Evolutionary conservation across 768 basidiomycete genomes (phyloP), one percentile per base, ranked within the genome.

Genomic region (Pisolithus albus): DNA sequence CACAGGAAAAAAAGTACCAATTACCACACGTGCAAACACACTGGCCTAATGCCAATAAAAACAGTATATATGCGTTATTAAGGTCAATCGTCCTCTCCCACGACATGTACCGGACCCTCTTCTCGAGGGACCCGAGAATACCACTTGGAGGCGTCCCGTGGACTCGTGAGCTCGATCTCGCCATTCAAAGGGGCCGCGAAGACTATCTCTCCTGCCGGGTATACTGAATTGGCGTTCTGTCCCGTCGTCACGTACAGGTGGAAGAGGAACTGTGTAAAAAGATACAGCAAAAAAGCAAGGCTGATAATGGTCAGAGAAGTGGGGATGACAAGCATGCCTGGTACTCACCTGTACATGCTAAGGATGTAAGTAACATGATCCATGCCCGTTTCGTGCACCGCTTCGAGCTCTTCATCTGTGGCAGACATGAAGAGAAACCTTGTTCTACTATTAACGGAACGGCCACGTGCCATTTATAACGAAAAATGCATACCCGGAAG

Each of bases 291-390:
- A 74, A 94, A 93, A 0, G 88, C 81, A 43, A 86, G 73, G 60
- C 85, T 86, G 53, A 30, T 23, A 1, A 21, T 21, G 18, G 32
- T 39, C 19, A 49, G 52, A 45, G 32, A 58, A 18, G 4, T 36
- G 43, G 15, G 32, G 49, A 39, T 37, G 24, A 16, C 5, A 16
- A 36, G 32, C 8, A 19, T 18, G 23, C 23, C 41, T 51, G 28
- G 18, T 32, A 48, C 76, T 26, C 37, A 86, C 88, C 86, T 86
- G 71, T 83, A 85, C 76, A 92, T 84, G 62, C 88, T 85, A 16
- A 93, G 75, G 36, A 87, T 75, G 60, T 94, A 95, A 0, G 92
- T 92, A 52, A 93, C 92, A 60, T 92, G 90, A 64, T 95, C 93
- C 82, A 95, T 90, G 40, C 79, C 85, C 18, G 71, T 72, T 11